Evolutionary conservation across 2,329 filamentous ascomycete genomes (phyloP), one percentile per base, ranked within the genome.

Genomic region (Colletotrichum limetticola): DNA sequence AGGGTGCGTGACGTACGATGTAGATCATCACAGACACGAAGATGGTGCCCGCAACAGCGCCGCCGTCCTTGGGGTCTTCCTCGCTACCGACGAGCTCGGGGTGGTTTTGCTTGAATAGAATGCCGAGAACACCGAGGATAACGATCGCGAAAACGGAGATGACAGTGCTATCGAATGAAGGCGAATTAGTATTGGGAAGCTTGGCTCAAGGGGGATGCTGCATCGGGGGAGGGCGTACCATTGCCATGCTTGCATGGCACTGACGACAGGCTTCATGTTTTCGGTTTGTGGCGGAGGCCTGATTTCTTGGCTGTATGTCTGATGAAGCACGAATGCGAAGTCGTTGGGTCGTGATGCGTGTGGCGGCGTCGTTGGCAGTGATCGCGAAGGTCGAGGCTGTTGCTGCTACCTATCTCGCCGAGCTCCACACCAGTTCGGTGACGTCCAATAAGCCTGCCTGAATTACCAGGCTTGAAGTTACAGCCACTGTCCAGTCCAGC

Each of bases 221-320:
- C 24, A n/a, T 46, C 42, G 16, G 16, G 52, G 46, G n/a, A 52
- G 22, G 72, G 83, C 91, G 81, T 87, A 98, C 95, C 95, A 98
- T 87, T 92, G 94, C 95, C 95, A 98, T 80, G 95, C 96, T 86
- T 97, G 95, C 86, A 95, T 90, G 77, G 95, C 92, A 81, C 94
- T 93, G 78, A 98, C 94, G 81, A 98, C 88, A 78, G 96, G 95
- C 92, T 98, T 98, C 95, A 98, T 98, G 81, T 80, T 90, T 86
- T 83, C 77, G 77, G 76, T 75, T 64, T 71, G 37, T 53, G n/a
- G 24, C 49, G 30, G 60, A 57, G 57, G 16, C 19, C 16, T 19
- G n/a, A 12, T n/a, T 35, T 60, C 42, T 32, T 11, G 37, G 14
- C 30, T 28, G 22, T 63, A 19, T 4, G 19, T 63, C 16, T 2